These are phyloP conservation scores for Luzula sylvatica DNA, from an alignment of 176 grass and related monocot genomes.

Conservation along the genomic window DNA sequence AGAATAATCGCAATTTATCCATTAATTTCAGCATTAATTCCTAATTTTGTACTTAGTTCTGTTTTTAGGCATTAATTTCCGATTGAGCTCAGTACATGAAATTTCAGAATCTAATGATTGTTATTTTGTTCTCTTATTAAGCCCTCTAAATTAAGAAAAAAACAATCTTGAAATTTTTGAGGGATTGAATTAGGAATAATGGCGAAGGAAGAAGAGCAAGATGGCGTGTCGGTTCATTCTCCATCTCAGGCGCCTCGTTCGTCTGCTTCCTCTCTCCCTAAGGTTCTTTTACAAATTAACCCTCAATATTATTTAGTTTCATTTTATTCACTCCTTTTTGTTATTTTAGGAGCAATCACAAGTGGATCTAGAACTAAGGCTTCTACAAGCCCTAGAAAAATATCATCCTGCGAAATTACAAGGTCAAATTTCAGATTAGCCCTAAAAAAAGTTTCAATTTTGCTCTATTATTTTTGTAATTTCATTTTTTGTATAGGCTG, in stretches of 20 bases:
- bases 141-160: too few species aligned
- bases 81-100: too few species aligned
- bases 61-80: too few species aligned
- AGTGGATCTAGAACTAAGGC: slow-evolving; percentile 30
- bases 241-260: slow-evolving; percentile 20
- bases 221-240: slow-evolving; percentile 17
- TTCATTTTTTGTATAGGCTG: slow-evolving; percentile 22
- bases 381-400: slow-evolving; percentile 31
- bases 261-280: slow-evolving; percentile 17
- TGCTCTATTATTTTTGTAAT: not conserved
- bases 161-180: not conserved
- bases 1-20: too few species aligned
- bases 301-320: not conserved
- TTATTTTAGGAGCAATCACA: slow-evolving; percentile 43
- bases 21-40: too few species aligned
- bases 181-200: not conserved
- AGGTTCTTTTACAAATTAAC: slow-evolving; percentile 1
- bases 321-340: not conserved
- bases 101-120: too few species aligned
- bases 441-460: not conserved
- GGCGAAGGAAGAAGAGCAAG: slow-evolving; percentile 18
- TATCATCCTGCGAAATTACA: slow-evolving; percentile 34
- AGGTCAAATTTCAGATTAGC: slow-evolving; percentile 6
- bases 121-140: too few species aligned
- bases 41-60: too few species aligned